Base-by-base conservation (phyloP, 1,139 yeast genomes). In the Saccharomyces hybrid region DNA sequence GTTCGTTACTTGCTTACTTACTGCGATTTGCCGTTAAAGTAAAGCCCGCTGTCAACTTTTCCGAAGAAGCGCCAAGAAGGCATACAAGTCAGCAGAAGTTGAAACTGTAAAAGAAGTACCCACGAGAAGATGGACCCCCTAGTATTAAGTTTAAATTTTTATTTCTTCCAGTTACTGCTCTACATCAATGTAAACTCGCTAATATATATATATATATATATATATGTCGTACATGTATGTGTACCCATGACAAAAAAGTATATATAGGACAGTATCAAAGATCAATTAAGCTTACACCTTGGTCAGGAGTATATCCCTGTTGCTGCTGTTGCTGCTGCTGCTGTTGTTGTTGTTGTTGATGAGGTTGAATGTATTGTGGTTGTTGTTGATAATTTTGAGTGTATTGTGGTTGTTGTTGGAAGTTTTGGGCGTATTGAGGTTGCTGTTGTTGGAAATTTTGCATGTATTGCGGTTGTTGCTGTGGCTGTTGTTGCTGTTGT, bases 241-340 rank as follows among this genome's bases (percentile, higher is more conserved):
- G 29, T 26, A 29, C n/a, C 25, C 46, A 16, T n/a, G 31, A 31
- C 26, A 26, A n/a, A 48, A 20, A 20, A 38, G n/a, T 16, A 9
- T 38, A 38, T 38, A 38, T 38, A 38, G 3, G 44, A 38, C 13
- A 11, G 32, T 9, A 26, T 52, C 46, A 72, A 20, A 73, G 57
- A 54, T 73, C 76, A 53, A 73, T 73, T 59, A 73, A 62, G 56
- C 73, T 72, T 27, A 66, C 61, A 31, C 68, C 66, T 56, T 65
- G 65, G 50, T 65, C 65, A 23, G 63, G 61, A 8, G 53, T 26
- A 49, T 65, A 60, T 58, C 69, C 67, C 62, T 69, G 72, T 60
- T 66, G 72, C 61, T 68, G 65, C 26, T 50, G 62, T 50, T 61
- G 63, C 42, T 61, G 68, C 46, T 65, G 60, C 57, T 70, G 67